Base-by-base conservation (phyloP, 305 asterid genomes). In the Solanum hybrid region DNA sequence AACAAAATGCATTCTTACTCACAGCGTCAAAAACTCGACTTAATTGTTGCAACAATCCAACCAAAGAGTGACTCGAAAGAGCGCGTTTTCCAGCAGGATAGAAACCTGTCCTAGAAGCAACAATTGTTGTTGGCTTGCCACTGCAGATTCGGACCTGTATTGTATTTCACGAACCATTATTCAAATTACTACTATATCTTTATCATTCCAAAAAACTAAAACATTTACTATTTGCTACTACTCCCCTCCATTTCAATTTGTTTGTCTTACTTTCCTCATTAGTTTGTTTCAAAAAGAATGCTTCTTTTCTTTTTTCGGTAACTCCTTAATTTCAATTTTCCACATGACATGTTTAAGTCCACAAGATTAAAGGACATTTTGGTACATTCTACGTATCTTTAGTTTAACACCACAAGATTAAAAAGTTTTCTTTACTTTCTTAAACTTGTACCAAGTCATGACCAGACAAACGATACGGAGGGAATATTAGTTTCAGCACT, bases 61-160 rank as follows among this genome's bases (percentile, higher is more conserved):
- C 95, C 93, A 96, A 92, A 22, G 99, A 90, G 91, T 93, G 95
- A 90, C 94, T 92, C 93, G 92, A 87, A 77, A 95, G 95, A 90
- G 29, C 79, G 1, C 91, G 95, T 89, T 94, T 96, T 91, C 98
- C 99, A 36, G 98, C 91, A 4, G 98, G 96, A 91, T 95, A 96
- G 90, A 95, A 96, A 51, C 99, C 99, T 90, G 92, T 93, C 85
- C 37, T 91, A 56, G 97, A 95, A 56, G 97, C 97, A 91, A 96
- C 99, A 34, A 96, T 88, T 73, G 97, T 95, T 31, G 96, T 95
- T 80, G 99, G 97, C 93, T 95, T 96, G 84, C 98, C 98, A 56
- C 93, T 94, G 92, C 98, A 95, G 91, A 94, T 93, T 90, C 97
- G 93, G 5, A 95, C 98, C 98, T 96, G 46, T 64, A 32, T 35